Evolutionary conservation across 305 asterid genomes (phyloP).

Genomic region (Fraxinus sp.): DNA sequence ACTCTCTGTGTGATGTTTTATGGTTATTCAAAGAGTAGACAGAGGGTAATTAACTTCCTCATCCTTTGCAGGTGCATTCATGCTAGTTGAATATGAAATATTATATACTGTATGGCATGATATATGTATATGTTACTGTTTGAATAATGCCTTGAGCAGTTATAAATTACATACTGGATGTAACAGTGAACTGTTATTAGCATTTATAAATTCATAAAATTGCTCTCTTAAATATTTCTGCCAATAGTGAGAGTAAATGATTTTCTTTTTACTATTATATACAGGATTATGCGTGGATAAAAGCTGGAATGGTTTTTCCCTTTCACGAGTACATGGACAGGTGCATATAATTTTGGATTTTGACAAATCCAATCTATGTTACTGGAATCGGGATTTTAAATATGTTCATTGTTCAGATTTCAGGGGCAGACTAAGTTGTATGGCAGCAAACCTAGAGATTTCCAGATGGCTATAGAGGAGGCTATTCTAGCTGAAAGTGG

Average conservation of each 20-base stretch:
- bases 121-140: background rate
- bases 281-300: slow-evolving; percentile 96
- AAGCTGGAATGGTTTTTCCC: slow-evolving; percentile 88
- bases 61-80: background rate
- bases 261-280: background rate
- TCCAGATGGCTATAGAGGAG: slow-evolving; percentile 78
- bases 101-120: background rate
- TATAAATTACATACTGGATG: background rate
- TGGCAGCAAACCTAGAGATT: slow-evolving; percentile 85
- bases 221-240: background rate
- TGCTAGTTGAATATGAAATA: slow-evolving; percentile 4
- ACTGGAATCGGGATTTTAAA: slow-evolving; percentile 11
- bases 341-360: slow-evolving; percentile 36
- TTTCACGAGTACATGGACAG: slow-evolving; percentile 77
- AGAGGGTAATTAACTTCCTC: slow-evolving; percentile 52
- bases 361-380: slow-evolving; percentile 17
- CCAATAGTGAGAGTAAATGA: background rate
- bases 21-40: slow-evolving; percentile 67
- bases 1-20: slow-evolving; percentile 91
- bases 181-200: slow-evolving; percentile 5
- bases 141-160: slow-evolving; percentile 4
- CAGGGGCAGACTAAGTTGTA: slow-evolving; percentile 87
- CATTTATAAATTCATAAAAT: slow-evolving; percentile 5
- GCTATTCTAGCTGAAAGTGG: slow-evolving; percentile 69
- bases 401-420: slow-evolving; percentile 53